Conservation (phyloP, 2,329 filamentous ascomycete species). For the Pseudogymnoascus sp. region DNA sequence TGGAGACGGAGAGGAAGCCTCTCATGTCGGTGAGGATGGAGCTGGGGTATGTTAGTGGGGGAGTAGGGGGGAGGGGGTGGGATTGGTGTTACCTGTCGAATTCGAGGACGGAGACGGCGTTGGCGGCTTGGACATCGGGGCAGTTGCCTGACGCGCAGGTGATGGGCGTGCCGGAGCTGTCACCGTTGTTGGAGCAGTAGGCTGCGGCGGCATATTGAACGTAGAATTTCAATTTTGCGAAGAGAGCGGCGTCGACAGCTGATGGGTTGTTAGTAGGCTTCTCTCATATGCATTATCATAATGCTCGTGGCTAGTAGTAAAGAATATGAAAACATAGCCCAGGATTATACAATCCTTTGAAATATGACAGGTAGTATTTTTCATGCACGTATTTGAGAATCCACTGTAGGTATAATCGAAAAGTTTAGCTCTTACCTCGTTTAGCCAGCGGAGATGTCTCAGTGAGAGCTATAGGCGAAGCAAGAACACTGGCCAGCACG, state of each 20-base stretch:
- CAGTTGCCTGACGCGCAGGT: conserved; percentile 22
- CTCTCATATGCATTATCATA: neutral
- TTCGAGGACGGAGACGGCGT: conserved; percentile 19
- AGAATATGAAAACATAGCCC: neutral
- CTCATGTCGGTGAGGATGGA: conserved; percentile 40
- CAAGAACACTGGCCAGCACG: neutral
- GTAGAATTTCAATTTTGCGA: conserved; percentile 21
- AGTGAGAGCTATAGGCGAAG: neutral
- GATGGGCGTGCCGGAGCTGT: conserved; percentile 18
- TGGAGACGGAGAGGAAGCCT: conserved; percentile 48
- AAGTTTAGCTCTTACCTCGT: neutral
- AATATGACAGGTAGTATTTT: neutral
- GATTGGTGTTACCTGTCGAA: conserved; percentile 17
- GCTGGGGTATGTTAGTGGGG: conserved; percentile 26
- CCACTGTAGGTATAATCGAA: neutral
- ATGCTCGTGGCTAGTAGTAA: neutral
- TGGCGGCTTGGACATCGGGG: conserved; percentile 18
- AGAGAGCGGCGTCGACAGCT: conserved; percentile 15
- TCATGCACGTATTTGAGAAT: neutral
- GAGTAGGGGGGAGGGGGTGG: neutral
- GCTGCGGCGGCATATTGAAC: conserved; percentile 24
- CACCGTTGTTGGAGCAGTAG: conserved; percentile 23
- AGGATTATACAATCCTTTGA: neutral
- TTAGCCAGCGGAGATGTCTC: neutral
- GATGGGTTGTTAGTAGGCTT: neutral